phyloP scores from a whole-genome alignment of 257 asterid species.

The Solanum dulcamara region DNA sequence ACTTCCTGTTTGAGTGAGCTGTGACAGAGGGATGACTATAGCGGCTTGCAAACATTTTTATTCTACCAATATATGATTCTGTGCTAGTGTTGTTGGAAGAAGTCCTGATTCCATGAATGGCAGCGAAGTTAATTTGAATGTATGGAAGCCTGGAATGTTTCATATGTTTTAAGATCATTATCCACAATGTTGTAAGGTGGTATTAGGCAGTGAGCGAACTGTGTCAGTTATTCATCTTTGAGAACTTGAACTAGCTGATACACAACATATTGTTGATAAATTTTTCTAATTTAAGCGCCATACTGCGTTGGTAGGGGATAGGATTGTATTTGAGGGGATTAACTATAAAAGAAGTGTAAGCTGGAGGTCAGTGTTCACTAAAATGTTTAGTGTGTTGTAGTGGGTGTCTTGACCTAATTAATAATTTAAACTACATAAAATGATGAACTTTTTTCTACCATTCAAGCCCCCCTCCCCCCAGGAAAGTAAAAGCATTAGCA shows the following conservation, averaged over 20 bases:
- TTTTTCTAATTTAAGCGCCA: background rate
- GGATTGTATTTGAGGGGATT: background rate
- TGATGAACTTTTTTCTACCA: background rate
- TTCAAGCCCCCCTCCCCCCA: background rate
- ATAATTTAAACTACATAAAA: background rate
- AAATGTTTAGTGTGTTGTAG: background rate
- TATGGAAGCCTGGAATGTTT: background rate
- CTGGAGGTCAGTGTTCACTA: background rate
- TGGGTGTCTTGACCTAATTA: background rate
- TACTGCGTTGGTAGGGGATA: background rate
- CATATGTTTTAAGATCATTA: background rate
- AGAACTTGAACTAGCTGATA: background rate
- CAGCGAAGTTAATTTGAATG: background rate
- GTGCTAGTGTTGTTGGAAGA: background rate
- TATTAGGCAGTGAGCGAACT: background rate
- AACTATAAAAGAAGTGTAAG: background rate
- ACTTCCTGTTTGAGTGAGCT: background rate
- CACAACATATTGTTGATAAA: background rate
- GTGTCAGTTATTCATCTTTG: background rate
- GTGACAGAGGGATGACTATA: background rate
- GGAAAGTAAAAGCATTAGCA: background rate
- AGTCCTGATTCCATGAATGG: background rate
- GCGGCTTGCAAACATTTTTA: background rate
- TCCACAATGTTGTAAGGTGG: background rate
- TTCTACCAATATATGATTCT: background rate